Evolutionary conservation across 768 basidiomycete species (phyloP).

Genomic region (Udeniomyces megalosporus): DNA sequence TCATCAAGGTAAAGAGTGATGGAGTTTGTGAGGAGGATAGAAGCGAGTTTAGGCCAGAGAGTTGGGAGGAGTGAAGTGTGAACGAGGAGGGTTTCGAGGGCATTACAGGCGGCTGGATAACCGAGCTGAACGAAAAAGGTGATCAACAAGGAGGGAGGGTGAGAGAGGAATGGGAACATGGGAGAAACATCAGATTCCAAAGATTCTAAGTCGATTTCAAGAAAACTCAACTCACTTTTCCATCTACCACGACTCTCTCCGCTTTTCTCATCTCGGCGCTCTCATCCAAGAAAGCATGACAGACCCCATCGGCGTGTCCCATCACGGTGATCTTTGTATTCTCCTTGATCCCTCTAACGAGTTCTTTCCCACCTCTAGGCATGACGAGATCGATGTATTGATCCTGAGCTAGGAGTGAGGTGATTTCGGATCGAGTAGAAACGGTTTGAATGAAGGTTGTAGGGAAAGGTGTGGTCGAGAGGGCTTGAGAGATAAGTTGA

Average conservation of each 20-base stretch:
- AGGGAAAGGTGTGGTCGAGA: slow-evolving; percentile 57
- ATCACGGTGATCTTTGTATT: slow-evolving; percentile 88
- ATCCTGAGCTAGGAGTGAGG: slow-evolving; percentile 68
- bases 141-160: neutral
- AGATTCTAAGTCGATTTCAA: neutral
- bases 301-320: slow-evolving; percentile 96
- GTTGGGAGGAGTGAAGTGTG: slow-evolving; percentile 55
- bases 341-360: slow-evolving; percentile 77
- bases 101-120: slow-evolving; percentile 92
- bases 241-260: slow-evolving; percentile 63
- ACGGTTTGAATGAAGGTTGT: slow-evolving; percentile 75
- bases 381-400: slow-evolving; percentile 92
- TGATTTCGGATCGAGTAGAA: slow-evolving; percentile 79
- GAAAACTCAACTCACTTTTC: slow-evolving; percentile 47
- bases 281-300: slow-evolving; percentile 76
- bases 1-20: slow-evolving; percentile 71
- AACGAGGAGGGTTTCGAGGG: slow-evolving; percentile 74
- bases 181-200: no score
- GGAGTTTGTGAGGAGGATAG: slow-evolving; percentile 46
- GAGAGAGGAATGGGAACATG: no score
- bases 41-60: slow-evolving; percentile 67
- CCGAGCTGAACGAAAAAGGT: slow-evolving; percentile 47
- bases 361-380: slow-evolving; percentile 79
- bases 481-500: slow-evolving; percentile 58
- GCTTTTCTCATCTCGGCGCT: slow-evolving; percentile 65